Percentiles rank a stretch among this genome's conserved stretches.
These are phyloP conservation scores for Talaromyces borbonicus DNA, from an alignment of 495 filamentous ascomycete species.

Conservation along the genomic window DNA sequence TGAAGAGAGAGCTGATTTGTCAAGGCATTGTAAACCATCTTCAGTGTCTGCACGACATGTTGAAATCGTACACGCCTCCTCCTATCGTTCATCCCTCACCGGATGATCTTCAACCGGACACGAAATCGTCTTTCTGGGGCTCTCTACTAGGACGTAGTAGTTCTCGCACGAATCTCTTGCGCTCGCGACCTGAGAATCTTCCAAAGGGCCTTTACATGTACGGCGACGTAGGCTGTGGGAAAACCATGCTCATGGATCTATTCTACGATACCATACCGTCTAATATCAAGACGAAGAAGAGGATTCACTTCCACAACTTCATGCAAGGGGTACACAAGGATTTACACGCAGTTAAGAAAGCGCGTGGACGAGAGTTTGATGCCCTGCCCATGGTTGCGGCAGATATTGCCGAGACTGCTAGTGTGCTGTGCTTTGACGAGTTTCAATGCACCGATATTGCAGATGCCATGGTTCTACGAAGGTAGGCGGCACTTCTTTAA, in stretches of 20 bases:
- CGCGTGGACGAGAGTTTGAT: conserved; percentile 84
- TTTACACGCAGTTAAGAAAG: conserved; percentile 80
- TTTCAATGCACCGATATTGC: conserved; percentile 99
- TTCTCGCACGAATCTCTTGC: conserved; percentile 21
- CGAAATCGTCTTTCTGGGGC: conserved; percentile 57
- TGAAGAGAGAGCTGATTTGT: neutral
- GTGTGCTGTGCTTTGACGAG: conserved; percentile 94
- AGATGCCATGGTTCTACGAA: conserved; percentile 93
- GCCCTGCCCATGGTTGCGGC: conserved; percentile 88
- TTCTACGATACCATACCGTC: conserved; percentile 89
- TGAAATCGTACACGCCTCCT: conserved; percentile 62
- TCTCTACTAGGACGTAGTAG: conserved; percentile 53
- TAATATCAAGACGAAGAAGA: conserved; percentile 74
- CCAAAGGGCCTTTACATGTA: conserved; percentile 91
- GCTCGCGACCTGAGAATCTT: conserved; percentile 57
- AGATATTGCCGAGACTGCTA: conserved; percentile 74
- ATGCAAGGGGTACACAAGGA: conserved; percentile 98
- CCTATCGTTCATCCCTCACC: conserved; percentile 66
- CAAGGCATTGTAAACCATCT: conserved; percentile 77
- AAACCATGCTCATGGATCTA: conserved; percentile 99
- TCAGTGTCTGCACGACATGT: conserved; percentile 79
- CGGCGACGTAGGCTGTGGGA: conserved; percentile 94
- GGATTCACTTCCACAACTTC: conserved; percentile 98
- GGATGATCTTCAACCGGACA: conserved; percentile 53
- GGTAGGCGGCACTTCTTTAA: no score